Evolutionary conservation across 148 eudicot genomes (phyloP).

Genomic region (Fallopia convolvulus): DNA sequence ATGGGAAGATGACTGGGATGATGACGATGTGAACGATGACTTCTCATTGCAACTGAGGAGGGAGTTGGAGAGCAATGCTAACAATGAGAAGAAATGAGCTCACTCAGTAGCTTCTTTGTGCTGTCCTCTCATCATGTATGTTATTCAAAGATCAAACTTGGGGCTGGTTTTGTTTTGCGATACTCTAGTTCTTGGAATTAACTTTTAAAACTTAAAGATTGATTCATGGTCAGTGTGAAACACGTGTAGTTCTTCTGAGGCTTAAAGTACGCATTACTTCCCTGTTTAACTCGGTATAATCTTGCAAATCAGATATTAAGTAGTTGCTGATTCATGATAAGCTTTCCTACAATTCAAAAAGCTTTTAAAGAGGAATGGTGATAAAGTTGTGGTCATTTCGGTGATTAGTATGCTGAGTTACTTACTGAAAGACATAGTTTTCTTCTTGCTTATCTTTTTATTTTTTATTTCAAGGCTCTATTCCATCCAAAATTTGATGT

Average conservation of each 20-base stretch:
- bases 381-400: no score
- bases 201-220: background rate
- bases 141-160: background rate
- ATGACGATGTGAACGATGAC: conserved; percentile 82
- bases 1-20: conserved; percentile 97
- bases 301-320: background rate
- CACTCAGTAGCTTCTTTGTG: background rate
- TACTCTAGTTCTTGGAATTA: background rate
- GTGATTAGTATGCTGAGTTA: no score
- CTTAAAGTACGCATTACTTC: background rate
- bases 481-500: no score
- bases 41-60: conserved; percentile 72
- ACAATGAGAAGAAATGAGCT: conserved; percentile 42
- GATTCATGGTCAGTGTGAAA: background rate
- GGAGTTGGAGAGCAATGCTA: conserved; percentile 52
- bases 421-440: no score
- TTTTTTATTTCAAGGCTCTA: no score
- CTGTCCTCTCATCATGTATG: background rate
- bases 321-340: background rate
- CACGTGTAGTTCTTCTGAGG: background rate
- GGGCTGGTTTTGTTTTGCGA: background rate
- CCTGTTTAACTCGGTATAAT: background rate
- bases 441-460: no score
- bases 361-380: background rate
- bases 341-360: background rate